These are phyloP conservation scores for Solanum chilense DNA, from an alignment of 257 asterid species.

Conservation along the genomic window DNA sequence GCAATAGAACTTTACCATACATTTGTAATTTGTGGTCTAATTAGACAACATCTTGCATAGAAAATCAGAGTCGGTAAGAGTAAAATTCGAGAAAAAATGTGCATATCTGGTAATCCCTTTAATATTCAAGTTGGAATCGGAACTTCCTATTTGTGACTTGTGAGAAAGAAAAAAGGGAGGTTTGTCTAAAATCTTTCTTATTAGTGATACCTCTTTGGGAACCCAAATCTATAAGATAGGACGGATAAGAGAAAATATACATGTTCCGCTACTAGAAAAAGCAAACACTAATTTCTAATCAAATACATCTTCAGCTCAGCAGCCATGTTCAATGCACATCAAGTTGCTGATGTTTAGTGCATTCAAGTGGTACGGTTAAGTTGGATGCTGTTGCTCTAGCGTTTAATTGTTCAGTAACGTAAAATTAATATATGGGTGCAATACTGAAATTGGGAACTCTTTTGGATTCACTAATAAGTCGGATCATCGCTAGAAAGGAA, in stretches of 20 bases:
- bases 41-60: neutral
- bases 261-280: neutral
- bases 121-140: neutral
- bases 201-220: neutral
- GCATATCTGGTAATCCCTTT: neutral
- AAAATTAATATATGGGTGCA: neutral
- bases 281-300: neutral
- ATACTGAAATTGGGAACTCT: neutral
- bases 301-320: neutral
- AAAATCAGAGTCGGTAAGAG: neutral
- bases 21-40: neutral
- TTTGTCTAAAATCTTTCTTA: neutral
- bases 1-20: neutral
- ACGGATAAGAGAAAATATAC: neutral
- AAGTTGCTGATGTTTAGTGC: neutral
- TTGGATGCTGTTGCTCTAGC: neutral
- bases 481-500: neutral
- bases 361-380: neutral
- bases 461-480: neutral
- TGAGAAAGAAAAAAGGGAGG: neutral
- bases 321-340: neutral
- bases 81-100: neutral
- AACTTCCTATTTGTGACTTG: neutral
- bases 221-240: neutral
- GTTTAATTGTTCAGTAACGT: neutral